phyloP scores from a whole-genome alignment of 768 basidiomycete genomes.

The Neoboletus brunneissimus region DNA sequence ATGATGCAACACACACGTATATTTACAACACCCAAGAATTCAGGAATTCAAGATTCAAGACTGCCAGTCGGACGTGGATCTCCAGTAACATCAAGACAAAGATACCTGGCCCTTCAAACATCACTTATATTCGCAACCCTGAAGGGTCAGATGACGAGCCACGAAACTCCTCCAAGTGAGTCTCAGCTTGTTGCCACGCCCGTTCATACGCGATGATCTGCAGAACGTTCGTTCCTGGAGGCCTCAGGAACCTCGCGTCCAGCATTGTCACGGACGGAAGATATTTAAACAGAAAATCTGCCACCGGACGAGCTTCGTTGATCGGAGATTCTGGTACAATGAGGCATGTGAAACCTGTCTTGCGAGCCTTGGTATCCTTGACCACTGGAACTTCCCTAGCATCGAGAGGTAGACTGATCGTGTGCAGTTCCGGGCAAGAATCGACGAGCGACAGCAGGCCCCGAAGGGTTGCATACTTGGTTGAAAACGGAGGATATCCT shows the following conservation, averaged over 20 bases:
- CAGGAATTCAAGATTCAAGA: neutral
- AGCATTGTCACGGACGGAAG: constrained; percentile 1
- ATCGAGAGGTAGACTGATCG: constrained; percentile 8
- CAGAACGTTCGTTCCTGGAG: neutral
- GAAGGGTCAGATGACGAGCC: neutral
- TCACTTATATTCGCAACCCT: too few species aligned
- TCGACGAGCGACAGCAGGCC: constrained; percentile 7
- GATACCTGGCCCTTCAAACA: neutral
- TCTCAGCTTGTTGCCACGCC: neutral
- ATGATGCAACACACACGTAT: neutral
- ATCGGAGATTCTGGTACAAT: constrained; percentile 12
- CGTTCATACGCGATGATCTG: neutral
- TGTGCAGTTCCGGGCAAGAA: neutral
- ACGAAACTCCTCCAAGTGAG: neutral
- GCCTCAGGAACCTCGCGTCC: neutral
- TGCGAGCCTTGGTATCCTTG: neutral
- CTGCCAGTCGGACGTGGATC: neutral
- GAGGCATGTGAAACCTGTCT: neutral
- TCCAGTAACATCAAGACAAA: neutral
- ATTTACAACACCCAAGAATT: neutral
- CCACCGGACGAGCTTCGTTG: constrained; percentile 5
- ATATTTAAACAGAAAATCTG: constrained; percentile 8
- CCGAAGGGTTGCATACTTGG: constrained; percentile 8
- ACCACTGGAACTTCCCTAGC: constrained; percentile 10
- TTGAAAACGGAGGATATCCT: neutral